These are phyloP conservation scores for Mrakia blollopis DNA, from an alignment of 768 basidiomycete genomes.

Conservation along the genomic window DNA sequence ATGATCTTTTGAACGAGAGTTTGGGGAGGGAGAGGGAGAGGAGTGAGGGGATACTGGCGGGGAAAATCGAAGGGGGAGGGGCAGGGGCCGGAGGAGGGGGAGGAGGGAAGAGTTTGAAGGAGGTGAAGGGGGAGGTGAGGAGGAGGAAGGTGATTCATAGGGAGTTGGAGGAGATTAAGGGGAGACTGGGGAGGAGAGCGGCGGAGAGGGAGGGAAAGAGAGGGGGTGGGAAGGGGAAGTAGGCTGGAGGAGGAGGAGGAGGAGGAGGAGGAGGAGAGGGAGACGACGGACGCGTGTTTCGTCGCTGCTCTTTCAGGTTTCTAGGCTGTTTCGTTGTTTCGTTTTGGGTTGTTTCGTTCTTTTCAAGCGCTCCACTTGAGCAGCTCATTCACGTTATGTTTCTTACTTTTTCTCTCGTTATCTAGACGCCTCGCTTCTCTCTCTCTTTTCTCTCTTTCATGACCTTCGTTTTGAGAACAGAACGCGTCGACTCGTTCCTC, in stretches of 20 bases:
- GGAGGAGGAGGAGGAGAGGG: background rate
- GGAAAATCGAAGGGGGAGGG: background rate
- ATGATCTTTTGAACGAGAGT: background rate
- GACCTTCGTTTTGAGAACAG: no score
- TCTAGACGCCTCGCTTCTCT: no score
- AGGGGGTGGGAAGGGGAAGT: background rate
- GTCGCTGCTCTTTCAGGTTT: no score
- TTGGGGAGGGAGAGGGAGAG: slow-evolving; percentile 16
- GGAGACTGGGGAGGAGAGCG: background rate
- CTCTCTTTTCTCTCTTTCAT: no score
- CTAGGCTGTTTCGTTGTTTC: background rate
- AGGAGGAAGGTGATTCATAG: slow-evolving; percentile 9
- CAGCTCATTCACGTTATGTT: no score
- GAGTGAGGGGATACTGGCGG: slow-evolving; percentile 1
- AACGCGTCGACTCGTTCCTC: no score
- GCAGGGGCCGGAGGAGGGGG: background rate
- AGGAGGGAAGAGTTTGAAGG: slow-evolving; percentile 2
- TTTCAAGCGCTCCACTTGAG: background rate
- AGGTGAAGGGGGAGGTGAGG: slow-evolving; percentile 18
- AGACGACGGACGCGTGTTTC: background rate
- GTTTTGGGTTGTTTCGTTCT: background rate
- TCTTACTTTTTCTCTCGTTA: no score
- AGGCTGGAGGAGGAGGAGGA: background rate
- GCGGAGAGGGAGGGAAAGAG: no score
- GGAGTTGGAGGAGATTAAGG: slow-evolving; percentile 24